Evolutionary conservation across 345 rosid species (phyloP), one percentile per base, ranked within the genome.

Genomic region (Zanthoxylum bungeanum): DNA sequence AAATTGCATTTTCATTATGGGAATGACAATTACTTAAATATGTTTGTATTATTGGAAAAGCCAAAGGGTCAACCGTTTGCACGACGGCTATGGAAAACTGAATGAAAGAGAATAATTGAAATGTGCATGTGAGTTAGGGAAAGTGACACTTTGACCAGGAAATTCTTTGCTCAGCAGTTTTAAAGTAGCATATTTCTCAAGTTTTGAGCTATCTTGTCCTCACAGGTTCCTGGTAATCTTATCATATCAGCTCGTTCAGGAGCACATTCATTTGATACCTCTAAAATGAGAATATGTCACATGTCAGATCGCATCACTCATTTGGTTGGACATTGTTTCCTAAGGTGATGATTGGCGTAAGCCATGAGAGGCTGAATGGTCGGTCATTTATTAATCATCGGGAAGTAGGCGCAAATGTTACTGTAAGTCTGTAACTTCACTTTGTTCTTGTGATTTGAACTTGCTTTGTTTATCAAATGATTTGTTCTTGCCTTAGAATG

Each of bases 191-290:
- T 51, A 8, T 68, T 56, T 63, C 22, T 30, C 37, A 31, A 37
- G 31, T 60, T 46, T 64, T 51, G 39, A 70, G 44, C 56, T 68
- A 52, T 51, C 51, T n/a, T 71, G 33, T 59, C 40, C 65, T 75
- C 60, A n/a, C 87, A 96, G 99, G 99, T 96, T 75, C 98, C 99
- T 9, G 99, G 99, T 40, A 86, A 91, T 85, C 94, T 96, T 28
- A 73, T 93, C 69, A 72, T 96, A n/a, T n/a, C n/a, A n/a, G n/a
- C n/a, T n/a, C n/a, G n/a, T n/a, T n/a, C n/a, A n/a, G n/a, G n/a
- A n/a, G n/a, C n/a, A n/a, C n/a, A n/a, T n/a, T n/a, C n/a, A n/a
- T n/a, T n/a, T n/a, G n/a, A n/a, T n/a, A n/a, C n/a, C n/a, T n/a
- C n/a, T n/a, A n/a, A n/a, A n/a, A n/a, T n/a, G n/a, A n/a, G n/a